Conservation (phyloP, 768 basidiomycete genomes). For the Daedaleopsis sinensis region DNA sequence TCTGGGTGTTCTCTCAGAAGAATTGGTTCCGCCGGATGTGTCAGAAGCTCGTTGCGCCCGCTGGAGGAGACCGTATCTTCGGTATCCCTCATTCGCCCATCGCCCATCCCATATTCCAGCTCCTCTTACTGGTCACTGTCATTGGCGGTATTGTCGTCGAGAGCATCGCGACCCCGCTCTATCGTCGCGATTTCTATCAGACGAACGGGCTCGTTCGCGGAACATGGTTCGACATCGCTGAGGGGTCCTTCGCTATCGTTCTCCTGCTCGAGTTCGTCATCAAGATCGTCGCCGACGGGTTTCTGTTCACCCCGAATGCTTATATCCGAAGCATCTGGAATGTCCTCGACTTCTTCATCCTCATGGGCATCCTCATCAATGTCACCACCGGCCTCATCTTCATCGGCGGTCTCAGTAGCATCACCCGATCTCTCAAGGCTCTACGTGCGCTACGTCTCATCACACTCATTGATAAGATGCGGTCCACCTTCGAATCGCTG, state of each 20-base stretch:
- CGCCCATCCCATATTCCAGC: conserved; percentile 73
- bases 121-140: conserved; percentile 73
- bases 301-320: conserved; percentile 88
- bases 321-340: conserved; percentile 95
- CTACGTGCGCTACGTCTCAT: conserved; percentile 87
- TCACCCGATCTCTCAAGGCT: conserved; percentile 85
- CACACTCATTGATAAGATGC: conserved; percentile 85
- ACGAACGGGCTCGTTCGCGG: conserved; percentile 60
- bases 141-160: conserved; percentile 83
- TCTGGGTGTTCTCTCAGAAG: conserved; percentile 87
- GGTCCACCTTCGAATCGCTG: conserved; percentile 83
- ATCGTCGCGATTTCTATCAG: conserved; percentile 73
- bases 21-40: conserved; percentile 73
- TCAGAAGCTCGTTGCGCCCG: conserved; percentile 82
- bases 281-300: conserved; percentile 93
- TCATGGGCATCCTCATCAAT: conserved; percentile 76
- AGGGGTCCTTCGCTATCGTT: conserved; percentile 67
- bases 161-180: conserved; percentile 79
- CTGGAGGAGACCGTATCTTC: conserved; percentile 85
- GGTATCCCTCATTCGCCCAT: conserved; percentile 70
- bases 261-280: conserved; percentile 84
- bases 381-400: conserved; percentile 72
- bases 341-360: conserved; percentile 83
- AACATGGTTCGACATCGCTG: conserved; percentile 89
- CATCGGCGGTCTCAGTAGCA: conserved; percentile 77